phyloP scores from a whole-genome alignment of 169 alveolate species.

The Toxoplasma gondii region DNA sequence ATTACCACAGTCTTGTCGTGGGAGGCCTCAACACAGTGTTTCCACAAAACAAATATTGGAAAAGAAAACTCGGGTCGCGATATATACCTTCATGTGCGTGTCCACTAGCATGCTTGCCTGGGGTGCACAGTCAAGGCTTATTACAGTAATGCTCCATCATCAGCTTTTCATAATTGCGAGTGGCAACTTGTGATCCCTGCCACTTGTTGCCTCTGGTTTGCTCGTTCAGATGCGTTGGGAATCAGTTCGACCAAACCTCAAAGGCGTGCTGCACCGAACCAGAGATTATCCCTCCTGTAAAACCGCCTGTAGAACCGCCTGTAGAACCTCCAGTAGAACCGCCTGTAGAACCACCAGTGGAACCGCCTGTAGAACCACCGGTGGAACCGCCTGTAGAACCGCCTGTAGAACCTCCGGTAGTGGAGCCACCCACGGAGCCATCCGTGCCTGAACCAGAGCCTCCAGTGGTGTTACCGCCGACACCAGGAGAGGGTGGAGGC shows the following conservation, averaged over 20 bases:
- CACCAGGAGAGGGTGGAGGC: background rate
- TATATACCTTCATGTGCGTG: too few species aligned
- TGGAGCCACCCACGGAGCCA: background rate
- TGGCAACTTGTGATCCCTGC: too few species aligned
- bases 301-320: background rate
- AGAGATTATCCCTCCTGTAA: background rate
- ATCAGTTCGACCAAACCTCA: background rate
- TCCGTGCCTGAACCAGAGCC: background rate
- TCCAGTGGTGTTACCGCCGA: background rate
- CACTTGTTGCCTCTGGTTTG: too few species aligned
- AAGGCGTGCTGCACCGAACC: background rate
- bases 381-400: slow-evolving; percentile 17
- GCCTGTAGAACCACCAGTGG: background rate
- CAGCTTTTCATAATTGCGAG: too few species aligned
- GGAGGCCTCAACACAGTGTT: too few species aligned
- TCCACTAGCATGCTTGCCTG: too few species aligned
- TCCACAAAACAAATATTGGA: too few species aligned
- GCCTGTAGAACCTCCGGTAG: background rate
- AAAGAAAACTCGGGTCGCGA: too few species aligned
- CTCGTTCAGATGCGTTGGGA: background rate
- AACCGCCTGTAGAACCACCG: slow-evolving; percentile 10
- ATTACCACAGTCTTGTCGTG: too few species aligned
- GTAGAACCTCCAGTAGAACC: background rate
- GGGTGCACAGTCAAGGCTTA: too few species aligned
- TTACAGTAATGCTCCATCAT: too few species aligned